A percentile compares a stretch with the other conserved stretches of the same genome.
phyloP scores from a whole-genome alignment of 352 stramenopile genomes.

The Phytophthora ohioensis region DNA sequence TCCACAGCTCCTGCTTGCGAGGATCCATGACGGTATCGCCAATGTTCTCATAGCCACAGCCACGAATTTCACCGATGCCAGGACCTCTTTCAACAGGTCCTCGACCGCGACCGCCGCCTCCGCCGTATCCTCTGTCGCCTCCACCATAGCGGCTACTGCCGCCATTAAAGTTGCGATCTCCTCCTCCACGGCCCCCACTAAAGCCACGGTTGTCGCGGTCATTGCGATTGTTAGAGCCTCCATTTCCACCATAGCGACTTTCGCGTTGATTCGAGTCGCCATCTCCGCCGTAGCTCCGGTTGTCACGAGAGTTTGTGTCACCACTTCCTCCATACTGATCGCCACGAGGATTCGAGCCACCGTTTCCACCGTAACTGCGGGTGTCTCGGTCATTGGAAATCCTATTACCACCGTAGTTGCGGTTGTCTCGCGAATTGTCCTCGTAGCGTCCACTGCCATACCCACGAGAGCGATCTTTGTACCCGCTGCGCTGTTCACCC shows the following conservation, averaged over 20 bases:
- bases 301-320: neutral
- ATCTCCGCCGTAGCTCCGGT: neutral
- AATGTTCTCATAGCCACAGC: slow-evolving; percentile 59
- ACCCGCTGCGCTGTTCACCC: neutral
- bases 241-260: slow-evolving; percentile 5
- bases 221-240: neutral
- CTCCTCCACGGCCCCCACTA: slow-evolving; percentile 1
- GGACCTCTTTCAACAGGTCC: neutral
- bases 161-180: neutral
- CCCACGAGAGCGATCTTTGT: neutral
- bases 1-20: slow-evolving; percentile 52
- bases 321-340: neutral
- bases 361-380: neutral
- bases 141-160: slow-evolving; percentile 1
- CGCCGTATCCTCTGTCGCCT: slow-evolving; percentile 10
- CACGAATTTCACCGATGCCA: slow-evolving; percentile 24
- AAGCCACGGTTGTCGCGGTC: neutral
- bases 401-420: neutral
- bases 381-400: neutral
- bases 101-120: neutral
- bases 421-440: slow-evolving; percentile 3
- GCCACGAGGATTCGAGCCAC: slow-evolving; percentile 2
- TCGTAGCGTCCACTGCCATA: neutral
- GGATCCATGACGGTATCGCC: slow-evolving; percentile 57
- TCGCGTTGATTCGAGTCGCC: neutral